Conservation (phyloP, 768 basidiomycete species). For the Pulveroboletus ravenelii region DNA sequence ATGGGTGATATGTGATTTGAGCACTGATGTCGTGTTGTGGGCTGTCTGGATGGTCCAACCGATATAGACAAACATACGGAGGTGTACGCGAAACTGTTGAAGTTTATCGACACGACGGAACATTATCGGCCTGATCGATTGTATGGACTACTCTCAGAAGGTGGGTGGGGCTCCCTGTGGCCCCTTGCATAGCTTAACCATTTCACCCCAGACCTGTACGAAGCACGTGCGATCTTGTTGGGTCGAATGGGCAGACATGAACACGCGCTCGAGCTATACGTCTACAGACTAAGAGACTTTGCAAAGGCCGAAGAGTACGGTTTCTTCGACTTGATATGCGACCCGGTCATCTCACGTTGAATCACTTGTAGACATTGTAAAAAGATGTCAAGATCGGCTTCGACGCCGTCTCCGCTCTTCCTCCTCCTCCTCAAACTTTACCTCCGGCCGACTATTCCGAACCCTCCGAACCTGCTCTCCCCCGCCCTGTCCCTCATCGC, state of each 20-base stretch:
- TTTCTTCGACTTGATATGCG: not conserved
- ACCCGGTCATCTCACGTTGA: not conserved
- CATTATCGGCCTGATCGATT: conserved; percentile 74
- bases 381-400: conserved; percentile 59
- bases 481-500: conserved; percentile 89
- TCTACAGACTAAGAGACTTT: conserved; percentile 80
- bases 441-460: conserved; percentile 61
- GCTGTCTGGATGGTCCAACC: not conserved
- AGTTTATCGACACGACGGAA: conserved; percentile 68
- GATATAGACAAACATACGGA: conserved; percentile 43
- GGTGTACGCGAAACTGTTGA: conserved; percentile 65
- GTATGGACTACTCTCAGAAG: conserved; percentile 79
- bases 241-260: conserved; percentile 90
- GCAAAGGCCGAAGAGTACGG: conserved; percentile 84
- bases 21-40: not conserved
- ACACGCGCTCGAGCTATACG: conserved; percentile 92
- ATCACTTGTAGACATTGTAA: conserved; percentile 76
- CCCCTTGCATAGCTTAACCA: not conserved
- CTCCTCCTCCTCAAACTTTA: conserved; percentile 83
- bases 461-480: conserved; percentile 53
- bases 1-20: not conserved
- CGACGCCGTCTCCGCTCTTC: conserved; percentile 64
- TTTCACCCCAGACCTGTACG: conserved; percentile 62
- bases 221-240: conserved; percentile 87
- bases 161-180: conserved; percentile 36